Conservation (phyloP, 2,329 filamentous ascomycete genomes). For the Paecilomyces formosus region DNA sequence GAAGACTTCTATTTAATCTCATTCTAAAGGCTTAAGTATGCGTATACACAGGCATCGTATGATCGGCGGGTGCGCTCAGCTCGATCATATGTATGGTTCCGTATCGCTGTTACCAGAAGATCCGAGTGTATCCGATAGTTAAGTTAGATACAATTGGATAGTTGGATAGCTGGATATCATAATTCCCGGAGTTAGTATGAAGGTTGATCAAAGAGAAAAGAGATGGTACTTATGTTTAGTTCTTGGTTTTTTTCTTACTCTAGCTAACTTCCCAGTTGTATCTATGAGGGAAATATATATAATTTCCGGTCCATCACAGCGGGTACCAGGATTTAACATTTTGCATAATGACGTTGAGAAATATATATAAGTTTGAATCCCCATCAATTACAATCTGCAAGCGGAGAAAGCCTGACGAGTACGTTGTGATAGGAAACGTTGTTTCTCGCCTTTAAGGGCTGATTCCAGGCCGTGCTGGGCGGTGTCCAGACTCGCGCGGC, state of each 20-base stretch:
- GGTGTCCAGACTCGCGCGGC: background rate
- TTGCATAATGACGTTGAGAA: background rate
- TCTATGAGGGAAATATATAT: no score
- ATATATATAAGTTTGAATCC: background rate
- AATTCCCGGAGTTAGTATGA: no score
- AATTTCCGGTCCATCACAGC: no score
- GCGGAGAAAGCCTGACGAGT: background rate
- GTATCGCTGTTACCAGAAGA: background rate
- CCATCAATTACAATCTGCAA: background rate
- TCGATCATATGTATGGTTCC: background rate
- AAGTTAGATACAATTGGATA: background rate
- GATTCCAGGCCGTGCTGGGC: background rate
- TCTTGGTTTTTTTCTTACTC: no score
- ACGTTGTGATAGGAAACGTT: background rate
- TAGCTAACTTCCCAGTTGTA: no score
- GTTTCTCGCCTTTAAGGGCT: background rate
- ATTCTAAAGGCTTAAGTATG: background rate
- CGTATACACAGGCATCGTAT: background rate
- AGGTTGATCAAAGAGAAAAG: no score
- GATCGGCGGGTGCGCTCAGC: background rate
- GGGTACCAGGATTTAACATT: no score
- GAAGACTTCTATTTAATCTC: background rate
- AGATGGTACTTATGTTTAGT: no score
- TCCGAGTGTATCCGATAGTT: background rate
- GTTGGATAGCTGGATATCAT: no score